phyloP scores from a whole-genome alignment of 805 yeast species.

The Cyberlindnera amylophila region DNA sequence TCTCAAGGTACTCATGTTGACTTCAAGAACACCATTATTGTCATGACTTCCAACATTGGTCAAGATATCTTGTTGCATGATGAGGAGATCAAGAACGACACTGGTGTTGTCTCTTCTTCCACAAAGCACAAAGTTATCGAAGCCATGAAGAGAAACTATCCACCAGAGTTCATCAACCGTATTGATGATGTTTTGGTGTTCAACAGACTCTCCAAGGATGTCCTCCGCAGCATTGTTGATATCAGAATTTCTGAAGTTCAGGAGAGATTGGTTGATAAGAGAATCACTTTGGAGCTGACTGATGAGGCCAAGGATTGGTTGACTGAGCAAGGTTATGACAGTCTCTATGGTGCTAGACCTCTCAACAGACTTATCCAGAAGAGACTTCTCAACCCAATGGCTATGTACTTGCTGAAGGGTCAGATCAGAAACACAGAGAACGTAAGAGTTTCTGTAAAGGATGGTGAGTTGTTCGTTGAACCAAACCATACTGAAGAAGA shows the following conservation, averaged over 20 bases:
- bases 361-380: constrained; percentile 86
- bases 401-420: constrained; percentile 74
- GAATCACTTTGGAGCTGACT: constrained; percentile 57
- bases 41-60: constrained; percentile 96
- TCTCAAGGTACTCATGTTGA: constrained; percentile 93
- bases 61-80: constrained; percentile 82
- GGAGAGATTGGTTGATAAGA: constrained; percentile 71
- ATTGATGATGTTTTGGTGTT: constrained; percentile 92
- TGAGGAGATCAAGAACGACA: constrained; percentile 42
- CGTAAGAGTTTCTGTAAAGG: constrained; percentile 46
- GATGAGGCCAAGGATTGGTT: constrained; percentile 73
- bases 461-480: constrained; percentile 40
- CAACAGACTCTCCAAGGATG: constrained; percentile 77
- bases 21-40: constrained; percentile 90
- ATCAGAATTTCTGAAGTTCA: constrained; percentile 79
- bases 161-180: constrained; percentile 95
- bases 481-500: constrained; percentile 43
- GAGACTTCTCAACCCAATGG: constrained; percentile 82
- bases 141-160: constrained; percentile 66
- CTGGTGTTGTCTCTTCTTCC: constrained; percentile 51
- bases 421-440: constrained; percentile 58
- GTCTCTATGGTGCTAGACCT: constrained; percentile 93
- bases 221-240: constrained; percentile 77
- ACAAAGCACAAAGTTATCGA: constrained; percentile 61
- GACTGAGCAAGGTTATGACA: constrained; percentile 85